Conservation (phyloP, 2,329 filamentous ascomycete species). For the Fusarium secorum region DNA sequence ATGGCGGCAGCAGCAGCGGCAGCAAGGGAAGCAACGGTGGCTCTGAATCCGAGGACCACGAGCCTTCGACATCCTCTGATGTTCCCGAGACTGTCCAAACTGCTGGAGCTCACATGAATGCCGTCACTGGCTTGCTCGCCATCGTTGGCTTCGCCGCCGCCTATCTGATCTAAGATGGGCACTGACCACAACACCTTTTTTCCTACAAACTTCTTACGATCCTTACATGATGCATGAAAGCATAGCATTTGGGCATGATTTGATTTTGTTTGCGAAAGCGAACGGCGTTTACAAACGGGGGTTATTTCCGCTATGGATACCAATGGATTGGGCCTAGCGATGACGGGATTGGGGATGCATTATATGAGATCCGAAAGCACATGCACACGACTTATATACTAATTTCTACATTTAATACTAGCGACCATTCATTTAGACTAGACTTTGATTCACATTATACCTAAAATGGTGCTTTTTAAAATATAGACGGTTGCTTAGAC, state of each 20-base stretch:
- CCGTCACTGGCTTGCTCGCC: conserved; percentile 48
- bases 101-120: conserved; percentile 44
- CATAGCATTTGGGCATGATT: conserved; percentile 29
- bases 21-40: neutral
- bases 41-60: conserved; percentile 16
- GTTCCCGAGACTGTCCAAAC: conserved; percentile 35
- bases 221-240: conserved; percentile 37
- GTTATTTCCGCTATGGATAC: conserved; percentile 21
- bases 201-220: conserved; percentile 31
- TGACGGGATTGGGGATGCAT: conserved; percentile 22
- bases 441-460: conserved; percentile 28
- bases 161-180: conserved; percentile 51
- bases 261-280: conserved; percentile 31
- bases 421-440: conserved; percentile 39
- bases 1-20: neutral
- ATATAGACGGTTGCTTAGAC: conserved; percentile 8
- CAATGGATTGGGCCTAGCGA: conserved; percentile 26
- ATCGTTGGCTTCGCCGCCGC: conserved; percentile 51
- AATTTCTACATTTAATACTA: conserved; percentile 36
- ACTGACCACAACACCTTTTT: neutral
- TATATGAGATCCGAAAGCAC: conserved; percentile 30
- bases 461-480: conserved; percentile 11
- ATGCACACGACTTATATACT: conserved; percentile 35
- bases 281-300: conserved; percentile 29
- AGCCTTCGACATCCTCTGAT: conserved; percentile 22